Conservation (phyloP, 2,329 filamentous ascomycete species). For the Claviceps maximensis region DNA sequence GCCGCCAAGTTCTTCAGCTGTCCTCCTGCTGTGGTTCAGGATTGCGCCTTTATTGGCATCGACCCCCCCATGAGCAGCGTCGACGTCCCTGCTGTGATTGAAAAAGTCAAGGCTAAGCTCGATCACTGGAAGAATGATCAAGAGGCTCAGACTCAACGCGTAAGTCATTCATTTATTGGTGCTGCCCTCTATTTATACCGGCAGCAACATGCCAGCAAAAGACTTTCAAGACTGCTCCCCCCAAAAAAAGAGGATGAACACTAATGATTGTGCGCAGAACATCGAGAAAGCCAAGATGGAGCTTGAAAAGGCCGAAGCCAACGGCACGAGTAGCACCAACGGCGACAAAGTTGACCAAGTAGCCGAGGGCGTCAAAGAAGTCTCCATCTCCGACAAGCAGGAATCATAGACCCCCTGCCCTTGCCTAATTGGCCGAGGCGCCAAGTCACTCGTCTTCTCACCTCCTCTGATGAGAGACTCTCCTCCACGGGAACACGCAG, state of each 20-base stretch:
- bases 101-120: conserved; percentile 89
- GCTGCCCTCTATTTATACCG: background rate
- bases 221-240: background rate
- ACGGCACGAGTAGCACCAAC: conserved; percentile 29
- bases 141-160: conserved; percentile 76
- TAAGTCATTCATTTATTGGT: conserved; percentile 32
- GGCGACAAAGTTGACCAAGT: conserved; percentile 35
- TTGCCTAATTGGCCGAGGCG: background rate
- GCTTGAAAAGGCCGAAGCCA: conserved; percentile 54
- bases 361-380: conserved; percentile 39
- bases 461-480: background rate
- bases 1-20: conserved; percentile 57
- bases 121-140: conserved; percentile 86
- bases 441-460: background rate
- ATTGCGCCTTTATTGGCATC: conserved; percentile 71
- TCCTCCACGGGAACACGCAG: background rate
- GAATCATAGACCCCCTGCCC: conserved; percentile 22
- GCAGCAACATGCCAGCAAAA: background rate
- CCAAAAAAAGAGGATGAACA: background rate
- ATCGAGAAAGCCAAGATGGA: conserved; percentile 93
- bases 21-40: conserved; percentile 82
- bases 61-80: conserved; percentile 77
- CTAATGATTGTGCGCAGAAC: conserved; percentile 49
- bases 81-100: conserved; percentile 65
- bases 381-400: conserved; percentile 39